Evolutionary conservation across 371 early-diverging fungal genomes (phyloP).

Genomic region (Phascolomyces articulosus): DNA sequence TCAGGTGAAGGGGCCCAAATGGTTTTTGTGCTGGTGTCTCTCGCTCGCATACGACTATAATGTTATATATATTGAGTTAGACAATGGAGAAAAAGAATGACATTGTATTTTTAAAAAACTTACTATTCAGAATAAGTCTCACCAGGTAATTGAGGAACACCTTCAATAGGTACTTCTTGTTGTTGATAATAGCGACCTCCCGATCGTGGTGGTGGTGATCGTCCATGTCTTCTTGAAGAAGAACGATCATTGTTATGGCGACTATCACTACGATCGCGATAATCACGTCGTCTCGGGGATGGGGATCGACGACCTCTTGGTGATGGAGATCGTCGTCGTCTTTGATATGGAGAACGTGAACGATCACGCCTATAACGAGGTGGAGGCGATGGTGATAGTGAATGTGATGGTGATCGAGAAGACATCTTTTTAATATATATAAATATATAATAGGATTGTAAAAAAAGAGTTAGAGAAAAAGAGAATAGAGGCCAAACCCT

Average conservation of each 20-base stretch:
- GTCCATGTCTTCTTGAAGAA: background rate
- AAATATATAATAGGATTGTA: background rate
- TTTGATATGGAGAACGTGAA: slow-evolving; percentile 5
- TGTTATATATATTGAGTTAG: background rate
- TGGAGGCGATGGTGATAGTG: slow-evolving; percentile 13
- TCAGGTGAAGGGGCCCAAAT: slow-evolving; percentile 77
- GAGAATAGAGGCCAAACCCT: background rate
- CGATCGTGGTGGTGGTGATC: slow-evolving; percentile 9
- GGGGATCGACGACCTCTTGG: slow-evolving; percentile 14
- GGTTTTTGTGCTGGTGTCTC: slow-evolving; percentile 54
- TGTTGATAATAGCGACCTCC: slow-evolving; percentile 6
- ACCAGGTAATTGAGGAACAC: slow-evolving; percentile 17
- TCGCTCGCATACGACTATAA: slow-evolving; percentile 50
- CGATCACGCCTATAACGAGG: slow-evolving; percentile 12
- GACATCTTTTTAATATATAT: background rate
- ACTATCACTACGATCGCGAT: background rate
- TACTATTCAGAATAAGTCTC: slow-evolving; percentile 34
- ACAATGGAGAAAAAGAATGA: too few relatives aligned
- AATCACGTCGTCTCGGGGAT: slow-evolving; percentile 2
- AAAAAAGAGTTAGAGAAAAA: background rate
- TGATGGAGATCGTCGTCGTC: slow-evolving; percentile 15
- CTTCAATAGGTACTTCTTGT: slow-evolving; percentile 20
- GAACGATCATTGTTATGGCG: background rate
- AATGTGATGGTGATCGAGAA: slow-evolving; percentile 15
- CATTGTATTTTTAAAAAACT: background rate